Percentiles rank a stretch among this genome's conserved stretches.
These are phyloP conservation scores for Paramecium sonneborni DNA, from an alignment of 73 alveolate species.

Conservation along the genomic window DNA sequence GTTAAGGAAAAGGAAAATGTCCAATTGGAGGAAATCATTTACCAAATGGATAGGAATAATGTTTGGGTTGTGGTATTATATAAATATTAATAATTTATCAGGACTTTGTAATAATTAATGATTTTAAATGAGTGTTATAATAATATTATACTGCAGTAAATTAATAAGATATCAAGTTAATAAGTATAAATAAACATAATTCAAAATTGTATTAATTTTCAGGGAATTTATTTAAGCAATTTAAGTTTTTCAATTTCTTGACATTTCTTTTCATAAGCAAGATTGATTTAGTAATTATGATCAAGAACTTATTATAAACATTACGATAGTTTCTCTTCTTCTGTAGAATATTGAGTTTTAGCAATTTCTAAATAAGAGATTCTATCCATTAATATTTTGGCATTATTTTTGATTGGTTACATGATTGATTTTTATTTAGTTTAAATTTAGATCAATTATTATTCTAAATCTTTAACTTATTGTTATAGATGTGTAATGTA, in stretches of 20 bases:
- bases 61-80: slow-evolving; percentile 59
- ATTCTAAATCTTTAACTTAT: not conserved
- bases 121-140: no score
- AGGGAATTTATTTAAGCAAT: not conserved
- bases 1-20: slow-evolving; percentile 51
- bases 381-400: not conserved
- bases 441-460: not conserved
- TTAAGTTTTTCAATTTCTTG: not conserved
- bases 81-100: not conserved
- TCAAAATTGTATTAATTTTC: not conserved
- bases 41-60: slow-evolving; percentile 62
- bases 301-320: not conserved
- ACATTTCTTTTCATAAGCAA: not conserved
- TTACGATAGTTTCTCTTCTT: not conserved
- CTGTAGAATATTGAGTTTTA: not conserved
- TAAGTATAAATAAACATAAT: no score
- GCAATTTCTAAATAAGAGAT: not conserved
- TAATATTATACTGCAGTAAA: no score
- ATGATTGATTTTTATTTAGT: not conserved
- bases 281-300: not conserved
- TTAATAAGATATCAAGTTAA: no score
- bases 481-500: not conserved
- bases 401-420: not conserved
- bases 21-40: slow-evolving; percentile 62
- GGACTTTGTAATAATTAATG: not conserved